phyloP scores from a whole-genome alignment of 2,329 filamentous ascomycete species.

The Trichoderma sp. region DNA sequence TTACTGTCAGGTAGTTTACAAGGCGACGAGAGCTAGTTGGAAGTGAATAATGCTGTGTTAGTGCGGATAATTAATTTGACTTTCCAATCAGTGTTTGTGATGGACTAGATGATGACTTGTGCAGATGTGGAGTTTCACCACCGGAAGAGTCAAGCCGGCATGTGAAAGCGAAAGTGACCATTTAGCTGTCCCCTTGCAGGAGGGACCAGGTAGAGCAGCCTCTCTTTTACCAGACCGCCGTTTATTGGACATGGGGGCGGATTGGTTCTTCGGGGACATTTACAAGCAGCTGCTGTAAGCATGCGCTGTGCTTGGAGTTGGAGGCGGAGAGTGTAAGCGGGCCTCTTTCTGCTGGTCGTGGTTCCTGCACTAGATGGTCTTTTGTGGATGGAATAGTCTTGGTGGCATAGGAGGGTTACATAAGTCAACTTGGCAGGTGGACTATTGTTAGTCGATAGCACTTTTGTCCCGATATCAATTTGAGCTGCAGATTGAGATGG shows the following conservation, averaged over 20 bases:
- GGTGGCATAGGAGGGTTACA: not conserved
- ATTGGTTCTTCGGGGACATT: not conserved
- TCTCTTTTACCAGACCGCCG: not conserved
- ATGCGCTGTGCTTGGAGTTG: not conserved
- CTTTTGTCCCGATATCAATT: not conserved
- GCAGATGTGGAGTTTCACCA: not conserved
- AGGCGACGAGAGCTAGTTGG: not conserved
- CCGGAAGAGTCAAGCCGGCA: not conserved
- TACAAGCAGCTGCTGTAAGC: not conserved
- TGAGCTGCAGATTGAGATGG: not conserved
- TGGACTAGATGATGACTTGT: not conserved
- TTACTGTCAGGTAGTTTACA: not conserved
- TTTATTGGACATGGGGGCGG: not conserved
- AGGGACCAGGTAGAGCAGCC: not conserved
- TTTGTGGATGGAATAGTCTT: not conserved
- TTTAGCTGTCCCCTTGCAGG: not conserved
- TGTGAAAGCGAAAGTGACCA: not conserved
- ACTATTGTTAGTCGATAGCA: not conserved
- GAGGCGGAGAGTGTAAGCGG: not conserved
- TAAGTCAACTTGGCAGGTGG: not conserved
- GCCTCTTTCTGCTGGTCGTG: not conserved
- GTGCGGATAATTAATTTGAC: not conserved
- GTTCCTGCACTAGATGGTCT: not conserved
- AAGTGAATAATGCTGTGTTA: not conserved
- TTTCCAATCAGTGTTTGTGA: not conserved